Evolutionary conservation across 1,139 yeast genomes (phyloP).

Genomic region (Pneumocystis canis): DNA sequence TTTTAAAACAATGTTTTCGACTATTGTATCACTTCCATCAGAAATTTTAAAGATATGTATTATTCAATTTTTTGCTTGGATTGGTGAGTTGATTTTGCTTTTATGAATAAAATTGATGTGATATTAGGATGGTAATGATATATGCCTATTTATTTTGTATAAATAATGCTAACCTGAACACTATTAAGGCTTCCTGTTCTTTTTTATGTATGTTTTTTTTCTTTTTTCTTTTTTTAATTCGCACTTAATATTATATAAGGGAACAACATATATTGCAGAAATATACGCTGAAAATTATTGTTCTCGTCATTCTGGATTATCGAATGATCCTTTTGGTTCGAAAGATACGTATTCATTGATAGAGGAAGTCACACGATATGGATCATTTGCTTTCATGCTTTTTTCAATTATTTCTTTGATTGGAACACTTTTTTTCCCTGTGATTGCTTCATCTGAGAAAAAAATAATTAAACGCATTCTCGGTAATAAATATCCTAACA

Average conservation of each 20-base stretch:
- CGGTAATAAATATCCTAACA: background rate
- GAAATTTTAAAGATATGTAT: constrained; percentile 32
- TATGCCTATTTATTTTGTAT: background rate
- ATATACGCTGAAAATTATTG: constrained; percentile 29
- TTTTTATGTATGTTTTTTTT: constrained; percentile 23
- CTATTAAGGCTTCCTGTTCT: background rate
- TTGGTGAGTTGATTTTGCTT: constrained; percentile 26
- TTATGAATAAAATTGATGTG: constrained; percentile 5
- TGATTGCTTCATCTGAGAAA: constrained; percentile 20
- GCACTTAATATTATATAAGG: constrained; percentile 34
- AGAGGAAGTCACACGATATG: constrained; percentile 32
- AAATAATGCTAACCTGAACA: constrained; percentile 20
- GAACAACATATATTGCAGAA: constrained; percentile 26
- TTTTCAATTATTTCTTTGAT: constrained; percentile 31
- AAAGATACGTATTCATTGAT: constrained; percentile 18
- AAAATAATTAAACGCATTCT: background rate
- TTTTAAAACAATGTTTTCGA: constrained; percentile 27
- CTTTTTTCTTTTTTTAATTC: constrained; percentile 37
- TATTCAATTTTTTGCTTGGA: constrained; percentile 39
- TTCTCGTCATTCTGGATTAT: background rate
- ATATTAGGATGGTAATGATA: background rate
- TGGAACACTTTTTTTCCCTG: constrained; percentile 30
- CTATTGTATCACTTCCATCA: constrained; percentile 30
- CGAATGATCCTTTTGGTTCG: constrained; percentile 22
- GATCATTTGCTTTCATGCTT: constrained; percentile 30